These are phyloP conservation scores for Seminavis robusta DNA, from an alignment of 108 stramenopile genomes.

Conservation along the genomic window DNA sequence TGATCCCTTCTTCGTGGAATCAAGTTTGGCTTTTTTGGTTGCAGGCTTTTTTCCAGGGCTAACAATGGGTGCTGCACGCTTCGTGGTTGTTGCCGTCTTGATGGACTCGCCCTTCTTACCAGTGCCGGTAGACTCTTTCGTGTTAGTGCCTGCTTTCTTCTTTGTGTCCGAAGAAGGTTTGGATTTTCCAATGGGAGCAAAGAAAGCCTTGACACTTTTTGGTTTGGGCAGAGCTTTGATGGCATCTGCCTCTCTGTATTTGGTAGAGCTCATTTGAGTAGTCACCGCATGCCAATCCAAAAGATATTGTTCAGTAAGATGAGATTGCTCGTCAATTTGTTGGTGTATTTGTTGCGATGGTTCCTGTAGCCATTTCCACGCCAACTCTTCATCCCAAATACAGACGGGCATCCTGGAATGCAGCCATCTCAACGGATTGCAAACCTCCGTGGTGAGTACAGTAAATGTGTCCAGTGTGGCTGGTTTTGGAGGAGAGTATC, in stretches of 20 bases:
- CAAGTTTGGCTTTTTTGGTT: too few relatives aligned
- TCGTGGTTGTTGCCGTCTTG: too few relatives aligned
- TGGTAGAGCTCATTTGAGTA: constrained; percentile 37
- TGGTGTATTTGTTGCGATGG: constrained; percentile 37
- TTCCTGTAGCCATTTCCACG: constrained; percentile 52
- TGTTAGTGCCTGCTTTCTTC: too few relatives aligned
- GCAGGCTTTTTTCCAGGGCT: too few relatives aligned
- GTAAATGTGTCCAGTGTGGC: constrained; percentile 62
- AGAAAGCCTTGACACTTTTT: constrained; percentile 27
- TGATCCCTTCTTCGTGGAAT: too few relatives aligned
- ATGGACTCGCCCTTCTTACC: too few relatives aligned
- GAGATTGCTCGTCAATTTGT: constrained; percentile 18
- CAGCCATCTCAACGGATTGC: constrained; percentile 48
- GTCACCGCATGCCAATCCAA: constrained; percentile 58
- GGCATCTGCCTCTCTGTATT: constrained; percentile 25
- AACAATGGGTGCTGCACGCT: too few relatives aligned
- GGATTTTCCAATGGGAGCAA: too few relatives aligned
- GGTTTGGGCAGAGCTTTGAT: constrained; percentile 26
- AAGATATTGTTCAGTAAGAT: neutral
- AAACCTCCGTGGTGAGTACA: constrained; percentile 72
- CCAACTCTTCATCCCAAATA: constrained; percentile 49
- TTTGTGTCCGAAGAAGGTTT: too few relatives aligned
- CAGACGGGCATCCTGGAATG: constrained; percentile 74
- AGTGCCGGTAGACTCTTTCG: too few relatives aligned
- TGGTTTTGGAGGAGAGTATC: constrained; percentile 35